Conservation (phyloP, 805 yeast genomes). For the Ogataea salicorniae region DNA sequence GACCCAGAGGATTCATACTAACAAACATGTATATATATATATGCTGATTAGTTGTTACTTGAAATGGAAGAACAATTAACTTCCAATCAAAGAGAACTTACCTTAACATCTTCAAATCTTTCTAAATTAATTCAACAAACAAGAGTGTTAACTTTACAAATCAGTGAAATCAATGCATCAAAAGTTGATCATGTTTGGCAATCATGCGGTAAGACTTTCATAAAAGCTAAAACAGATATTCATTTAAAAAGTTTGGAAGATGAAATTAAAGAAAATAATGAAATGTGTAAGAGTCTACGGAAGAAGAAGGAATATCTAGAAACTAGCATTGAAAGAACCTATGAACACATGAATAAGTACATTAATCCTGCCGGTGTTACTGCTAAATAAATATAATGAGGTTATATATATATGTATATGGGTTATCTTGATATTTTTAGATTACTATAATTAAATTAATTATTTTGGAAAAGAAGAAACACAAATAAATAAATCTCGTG, state of each 20-base stretch:
- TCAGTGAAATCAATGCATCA: conserved; percentile 44
- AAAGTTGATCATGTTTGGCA: conserved; percentile 64
- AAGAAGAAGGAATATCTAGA: conserved; percentile 71
- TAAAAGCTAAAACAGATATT: conserved; percentile 37
- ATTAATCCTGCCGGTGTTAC: conserved; percentile 2
- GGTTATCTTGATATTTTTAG: neutral
- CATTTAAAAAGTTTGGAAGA: conserved; percentile 45
- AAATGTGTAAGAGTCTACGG: conserved; percentile 52
- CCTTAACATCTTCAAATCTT: conserved; percentile 48
- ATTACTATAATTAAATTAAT: neutral
- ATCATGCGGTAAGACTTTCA: conserved; percentile 76
- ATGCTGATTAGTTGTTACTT: conserved; percentile 37
- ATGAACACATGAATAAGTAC: conserved; percentile 47
- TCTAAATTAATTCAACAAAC: conserved; percentile 44
- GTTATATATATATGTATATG: neutral
- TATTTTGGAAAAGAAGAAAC: neutral
- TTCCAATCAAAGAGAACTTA: conserved; percentile 54
- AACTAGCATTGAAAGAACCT: conserved; percentile 71
- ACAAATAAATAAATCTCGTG: neutral
- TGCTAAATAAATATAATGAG: neutral
- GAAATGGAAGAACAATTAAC: conserved; percentile 66
- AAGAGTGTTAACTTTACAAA: conserved; percentile 51
- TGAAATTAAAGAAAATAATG: conserved; percentile 52
- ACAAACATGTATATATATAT: neutral
- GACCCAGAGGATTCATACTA: neutral